Conservation (phyloP, 2,329 filamentous ascomycete genomes). For the Penicillium sclerotigenum region DNA sequence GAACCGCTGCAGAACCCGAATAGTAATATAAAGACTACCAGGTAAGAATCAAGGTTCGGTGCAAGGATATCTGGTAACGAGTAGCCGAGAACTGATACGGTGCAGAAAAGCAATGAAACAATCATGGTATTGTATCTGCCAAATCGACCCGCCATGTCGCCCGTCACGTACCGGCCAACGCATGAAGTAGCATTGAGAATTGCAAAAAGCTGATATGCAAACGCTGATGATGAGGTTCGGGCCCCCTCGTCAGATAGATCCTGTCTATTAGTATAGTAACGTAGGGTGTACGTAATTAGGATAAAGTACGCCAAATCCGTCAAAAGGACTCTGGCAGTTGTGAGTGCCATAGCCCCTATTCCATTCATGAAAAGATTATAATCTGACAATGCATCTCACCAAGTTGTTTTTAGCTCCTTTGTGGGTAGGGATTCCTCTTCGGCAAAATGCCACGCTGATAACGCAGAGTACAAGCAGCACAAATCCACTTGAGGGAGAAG, state of each 20-base stretch:
- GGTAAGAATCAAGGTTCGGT: not conserved
- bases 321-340: not conserved
- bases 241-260: not conserved
- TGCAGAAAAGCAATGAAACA: slow-evolving; percentile 56
- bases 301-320: not conserved
- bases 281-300: not conserved
- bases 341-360: not conserved
- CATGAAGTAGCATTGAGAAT: not conserved
- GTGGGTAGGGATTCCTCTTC: not conserved
- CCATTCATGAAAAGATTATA: not conserved
- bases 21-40: not conserved
- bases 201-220: slow-evolving; percentile 20
- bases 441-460: not conserved
- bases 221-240: not conserved
- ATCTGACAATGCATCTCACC: not conserved
- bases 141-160: slow-evolving; percentile 67
- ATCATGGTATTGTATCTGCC: slow-evolving; percentile 77
- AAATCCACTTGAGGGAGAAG: slow-evolving; percentile 34
- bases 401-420: not conserved
- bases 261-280: not conserved
- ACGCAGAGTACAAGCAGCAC: not conserved
- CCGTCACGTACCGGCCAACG: slow-evolving; percentile 68
- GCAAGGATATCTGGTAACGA: not conserved
- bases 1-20: not conserved
- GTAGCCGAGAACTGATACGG: slow-evolving; percentile 2